Conservation (phyloP, 176 grass and related monocot species). For the Oryza brachyantha region DNA sequence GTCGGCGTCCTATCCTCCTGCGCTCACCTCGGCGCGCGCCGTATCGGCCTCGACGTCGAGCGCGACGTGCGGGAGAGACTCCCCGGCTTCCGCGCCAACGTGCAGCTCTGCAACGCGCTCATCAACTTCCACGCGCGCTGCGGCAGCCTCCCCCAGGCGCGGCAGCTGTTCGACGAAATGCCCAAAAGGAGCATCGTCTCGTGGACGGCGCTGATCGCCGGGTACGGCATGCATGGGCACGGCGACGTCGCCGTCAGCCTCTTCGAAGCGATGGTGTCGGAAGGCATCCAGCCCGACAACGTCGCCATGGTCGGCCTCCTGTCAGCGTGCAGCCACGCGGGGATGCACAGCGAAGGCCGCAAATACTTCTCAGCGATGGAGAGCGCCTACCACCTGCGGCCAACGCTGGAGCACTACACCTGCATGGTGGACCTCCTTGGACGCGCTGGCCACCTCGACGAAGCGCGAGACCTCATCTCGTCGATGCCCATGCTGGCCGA, state of each 20-base stretch:
- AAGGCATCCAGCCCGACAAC: conserved; percentile 46
- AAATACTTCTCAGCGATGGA: conserved; percentile 55
- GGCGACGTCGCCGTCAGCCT: conserved; percentile 41
- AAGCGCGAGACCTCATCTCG: conserved; percentile 51
- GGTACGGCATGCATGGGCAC: conserved; percentile 63
- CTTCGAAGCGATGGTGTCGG: conserved; percentile 46
- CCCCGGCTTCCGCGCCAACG: conserved; percentile 35
- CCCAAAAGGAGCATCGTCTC: conserved; percentile 53
- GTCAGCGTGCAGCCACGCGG: conserved; percentile 64
- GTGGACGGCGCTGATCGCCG: conserved; percentile 61
- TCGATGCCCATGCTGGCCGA: conserved; percentile 60
- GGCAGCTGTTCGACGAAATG: conserved; percentile 58
- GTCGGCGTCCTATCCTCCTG: conserved; percentile 62
- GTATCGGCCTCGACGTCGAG: conserved; percentile 40
- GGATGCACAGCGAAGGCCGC: conserved; percentile 48
- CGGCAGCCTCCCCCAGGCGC: conserved; percentile 37
- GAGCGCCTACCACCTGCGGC: conserved; percentile 25
- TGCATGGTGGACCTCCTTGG: conserved; percentile 82
- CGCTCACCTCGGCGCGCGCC: conserved; percentile 45
- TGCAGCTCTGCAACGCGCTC: conserved; percentile 60
- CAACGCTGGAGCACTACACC: conserved; percentile 51
- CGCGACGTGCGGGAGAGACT: conserved; percentile 21
- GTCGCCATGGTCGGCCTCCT: conserved; percentile 53
- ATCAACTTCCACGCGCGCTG: conserved; percentile 66
- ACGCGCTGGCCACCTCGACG: conserved; percentile 43